Evolutionary conservation across 257 asterid genomes (phyloP).

Genomic region (Solanum tarapatanum): DNA sequence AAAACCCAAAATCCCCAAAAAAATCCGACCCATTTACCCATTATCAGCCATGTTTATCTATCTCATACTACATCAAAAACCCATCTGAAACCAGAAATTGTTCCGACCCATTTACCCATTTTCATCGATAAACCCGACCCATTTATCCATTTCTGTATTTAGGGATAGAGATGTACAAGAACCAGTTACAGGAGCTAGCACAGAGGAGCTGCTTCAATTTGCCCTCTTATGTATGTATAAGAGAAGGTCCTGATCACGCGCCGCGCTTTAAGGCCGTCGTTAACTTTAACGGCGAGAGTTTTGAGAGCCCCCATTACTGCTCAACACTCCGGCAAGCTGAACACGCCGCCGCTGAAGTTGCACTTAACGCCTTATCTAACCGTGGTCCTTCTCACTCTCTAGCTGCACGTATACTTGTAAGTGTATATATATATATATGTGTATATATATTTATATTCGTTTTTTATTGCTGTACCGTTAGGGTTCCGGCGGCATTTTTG

Average conservation of each 20-base stretch:
- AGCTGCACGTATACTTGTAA: conserved; percentile 65
- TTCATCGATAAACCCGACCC: neutral
- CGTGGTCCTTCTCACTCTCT: conserved; percentile 57
- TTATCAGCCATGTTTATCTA: neutral
- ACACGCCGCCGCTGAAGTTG: conserved; percentile 84
- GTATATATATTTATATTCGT: neutral
- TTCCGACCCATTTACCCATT: neutral
- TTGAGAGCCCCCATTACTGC: conserved; percentile 51
- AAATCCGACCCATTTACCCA: neutral
- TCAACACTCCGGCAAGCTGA: conserved; percentile 76
- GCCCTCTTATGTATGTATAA: conserved; percentile 57
- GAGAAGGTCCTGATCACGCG: conserved; percentile 94
- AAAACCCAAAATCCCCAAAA: neutral
- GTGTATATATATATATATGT: neutral
- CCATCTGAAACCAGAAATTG: neutral
- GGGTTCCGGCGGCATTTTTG: neutral
- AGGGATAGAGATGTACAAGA: conserved; percentile 46
- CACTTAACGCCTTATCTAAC: conserved; percentile 48
- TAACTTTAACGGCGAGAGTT: conserved; percentile 61
- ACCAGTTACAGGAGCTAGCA: conserved; percentile 93
- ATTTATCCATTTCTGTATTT: neutral
- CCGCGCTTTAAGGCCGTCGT: conserved; percentile 76
- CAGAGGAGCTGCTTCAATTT: conserved; percentile 86
- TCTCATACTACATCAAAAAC: neutral
- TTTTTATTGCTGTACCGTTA: neutral